Evolutionary conservation across 306 rosid species (phyloP), one percentile per base, ranked within the genome.

Genomic region (Luffa aegyptiaca): DNA sequence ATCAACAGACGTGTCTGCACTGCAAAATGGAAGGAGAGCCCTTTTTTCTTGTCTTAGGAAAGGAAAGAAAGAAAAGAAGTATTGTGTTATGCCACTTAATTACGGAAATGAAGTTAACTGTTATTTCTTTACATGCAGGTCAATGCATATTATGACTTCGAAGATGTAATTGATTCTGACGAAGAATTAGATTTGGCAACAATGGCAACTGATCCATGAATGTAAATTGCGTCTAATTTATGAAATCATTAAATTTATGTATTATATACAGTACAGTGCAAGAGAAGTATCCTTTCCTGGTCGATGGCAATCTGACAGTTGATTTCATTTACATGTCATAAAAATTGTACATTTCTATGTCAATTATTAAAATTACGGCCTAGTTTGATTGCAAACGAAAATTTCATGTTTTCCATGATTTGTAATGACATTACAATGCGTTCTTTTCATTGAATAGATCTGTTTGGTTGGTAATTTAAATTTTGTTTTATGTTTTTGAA

Each of bases 121-220:
- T 75, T 35, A 2, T 39, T 26, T 16, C 59, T 77, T 79, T 45
- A 74, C 78, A 63, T 71, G 82, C 90, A 93, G 97, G 98, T 26
- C 71, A 84, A 88, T 76, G 71, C 98, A 17, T 93, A 85, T 51
- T 93, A 93, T 53, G 87, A 93, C 79, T 93, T 20, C 76, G 83
- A 86, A 80, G 97, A 91, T 56, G 95, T 88, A 59, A 82, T 93
- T 73, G 97, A 93, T 84, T 93, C 98, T 0, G 97, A 93, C 20
- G 95, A 90, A 82, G 98, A 93, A 80, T 81, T 91, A 86, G 98
- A 93, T 82, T 79, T 93, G 87, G 85, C 91, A 44, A 84, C 95
- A 42, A 93, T 93, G 98, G 92, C 85, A 74, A 91, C 93, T 69
- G 13, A 90, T 42, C 37, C 36, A 5, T 77, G 80, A 83, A 39